These are phyloP conservation scores for Lichtheimia corymbifera DNA, from an alignment of 371 early-diverging fungal genomes.

Conservation along the genomic window DNA sequence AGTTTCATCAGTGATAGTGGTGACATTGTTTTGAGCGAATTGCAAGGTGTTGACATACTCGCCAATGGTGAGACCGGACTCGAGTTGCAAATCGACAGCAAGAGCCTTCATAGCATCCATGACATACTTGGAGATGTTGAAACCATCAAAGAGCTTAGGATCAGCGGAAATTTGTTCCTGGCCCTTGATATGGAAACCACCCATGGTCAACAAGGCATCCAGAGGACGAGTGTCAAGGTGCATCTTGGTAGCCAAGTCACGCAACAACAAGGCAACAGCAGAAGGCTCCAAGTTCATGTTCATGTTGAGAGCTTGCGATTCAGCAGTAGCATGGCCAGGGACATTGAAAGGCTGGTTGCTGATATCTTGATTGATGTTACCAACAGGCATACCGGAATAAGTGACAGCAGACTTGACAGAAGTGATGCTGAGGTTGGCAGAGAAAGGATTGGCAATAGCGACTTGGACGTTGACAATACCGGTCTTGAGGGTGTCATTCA, in stretches of 20 bases:
- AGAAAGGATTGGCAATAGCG: constrained; percentile 58
- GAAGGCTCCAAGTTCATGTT: constrained; percentile 42
- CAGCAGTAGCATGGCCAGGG: constrained; percentile 30
- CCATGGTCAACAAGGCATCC: constrained; percentile 48
- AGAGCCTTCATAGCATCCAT: constrained; percentile 53
- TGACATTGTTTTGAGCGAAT: constrained; percentile 52
- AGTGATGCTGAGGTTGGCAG: constrained; percentile 46
- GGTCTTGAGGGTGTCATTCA: constrained; percentile 38
- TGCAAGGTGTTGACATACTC: constrained; percentile 46
- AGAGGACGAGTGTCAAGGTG: constrained; percentile 44
- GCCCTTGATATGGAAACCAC: constrained; percentile 39
- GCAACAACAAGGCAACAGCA: constrained; percentile 44
- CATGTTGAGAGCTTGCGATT: constrained; percentile 34
- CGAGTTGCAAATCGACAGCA: constrained; percentile 49
- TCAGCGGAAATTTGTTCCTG: constrained; percentile 36
- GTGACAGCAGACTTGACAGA: constrained; percentile 48
- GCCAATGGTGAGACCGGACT: constrained; percentile 49
- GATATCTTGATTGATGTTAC: constrained; percentile 50
- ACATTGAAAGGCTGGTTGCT: constrained; percentile 39
- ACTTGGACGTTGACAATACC: constrained; percentile 49
- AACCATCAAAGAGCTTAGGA: constrained; percentile 38
- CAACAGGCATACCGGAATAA: constrained; percentile 49
- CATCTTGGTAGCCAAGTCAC: constrained; percentile 43
- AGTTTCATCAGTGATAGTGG: constrained; percentile 40
- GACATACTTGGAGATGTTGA: constrained; percentile 49